phyloP scores from a whole-genome alignment of 352 stramenopile species.

The Phytophthora agathidicida region DNA sequence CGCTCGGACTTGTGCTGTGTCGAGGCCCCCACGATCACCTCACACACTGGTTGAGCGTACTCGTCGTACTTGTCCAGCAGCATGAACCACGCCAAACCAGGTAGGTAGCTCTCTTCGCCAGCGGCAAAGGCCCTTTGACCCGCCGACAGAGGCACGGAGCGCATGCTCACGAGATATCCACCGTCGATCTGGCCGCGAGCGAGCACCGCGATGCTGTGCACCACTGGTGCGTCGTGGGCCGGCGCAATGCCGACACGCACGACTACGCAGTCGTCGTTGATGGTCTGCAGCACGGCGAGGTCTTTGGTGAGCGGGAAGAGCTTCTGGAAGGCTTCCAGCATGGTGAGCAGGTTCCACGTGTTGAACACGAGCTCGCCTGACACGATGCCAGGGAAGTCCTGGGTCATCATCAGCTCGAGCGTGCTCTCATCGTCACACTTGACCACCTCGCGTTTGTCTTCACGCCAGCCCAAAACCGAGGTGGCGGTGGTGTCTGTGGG shows the following conservation, averaged over 20 bases:
- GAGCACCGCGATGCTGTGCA: constrained; percentile 49
- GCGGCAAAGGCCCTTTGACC: constrained; percentile 42
- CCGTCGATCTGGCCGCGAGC: constrained; percentile 52
- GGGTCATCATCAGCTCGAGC: constrained; percentile 45
- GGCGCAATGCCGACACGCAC: constrained; percentile 40
- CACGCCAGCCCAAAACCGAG: constrained; percentile 41
- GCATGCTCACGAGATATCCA: constrained; percentile 48
- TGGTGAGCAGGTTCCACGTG: constrained; percentile 46
- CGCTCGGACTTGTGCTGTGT: constrained; percentile 36
- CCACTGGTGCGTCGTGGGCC: constrained; percentile 30
- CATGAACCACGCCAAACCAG: constrained; percentile 48
- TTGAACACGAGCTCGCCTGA: constrained; percentile 49
- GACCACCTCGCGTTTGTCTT: constrained; percentile 32
- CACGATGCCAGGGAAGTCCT: constrained; percentile 34
- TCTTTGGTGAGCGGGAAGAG: constrained; percentile 49
- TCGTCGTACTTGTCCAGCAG: constrained; percentile 44
- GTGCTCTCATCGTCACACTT: constrained; percentile 15
- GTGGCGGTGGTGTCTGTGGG: neutral
- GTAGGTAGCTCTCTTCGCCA: constrained; percentile 35
- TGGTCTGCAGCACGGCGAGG: constrained; percentile 43
- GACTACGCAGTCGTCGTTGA: constrained; percentile 56
- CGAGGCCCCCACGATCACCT: constrained; percentile 41
- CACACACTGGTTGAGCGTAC: constrained; percentile 35
- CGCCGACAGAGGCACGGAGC: constrained; percentile 41
- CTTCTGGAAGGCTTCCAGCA: constrained; percentile 33